Conservation (phyloP, 192 early-diverging fungal species). For the Gamsiella multidivaricata region DNA sequence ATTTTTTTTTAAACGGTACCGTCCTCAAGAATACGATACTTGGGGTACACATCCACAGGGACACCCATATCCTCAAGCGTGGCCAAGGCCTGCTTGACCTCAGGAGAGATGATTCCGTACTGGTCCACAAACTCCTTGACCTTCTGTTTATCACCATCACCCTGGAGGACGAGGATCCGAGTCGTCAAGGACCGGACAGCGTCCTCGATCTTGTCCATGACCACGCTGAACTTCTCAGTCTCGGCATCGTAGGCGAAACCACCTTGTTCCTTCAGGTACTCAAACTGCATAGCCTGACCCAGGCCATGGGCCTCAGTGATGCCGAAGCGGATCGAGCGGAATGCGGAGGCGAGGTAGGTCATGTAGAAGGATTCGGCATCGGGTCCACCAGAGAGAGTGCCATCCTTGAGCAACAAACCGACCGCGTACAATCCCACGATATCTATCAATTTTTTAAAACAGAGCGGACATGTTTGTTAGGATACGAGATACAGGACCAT, state of each 20-base stretch:
- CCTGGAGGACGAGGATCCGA: constrained; percentile 77
- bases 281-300: constrained; percentile 79
- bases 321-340: constrained; percentile 78
- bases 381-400: constrained; percentile 65
- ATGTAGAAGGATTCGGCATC: constrained; percentile 72
- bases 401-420: constrained; percentile 66
- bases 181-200: constrained; percentile 70
- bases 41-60: constrained; percentile 52
- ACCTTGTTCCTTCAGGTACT: constrained; percentile 73
- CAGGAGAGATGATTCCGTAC: constrained; percentile 62
- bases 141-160: constrained; percentile 71
- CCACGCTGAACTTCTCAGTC: constrained; percentile 64
- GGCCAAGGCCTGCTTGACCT: constrained; percentile 64
- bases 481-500: too few relatives aligned
- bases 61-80: constrained; percentile 60
- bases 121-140: constrained; percentile 67
- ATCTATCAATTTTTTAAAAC: constrained; percentile 38
- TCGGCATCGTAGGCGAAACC: constrained; percentile 64
- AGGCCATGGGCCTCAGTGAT: constrained; percentile 75
- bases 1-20: constrained; percentile 32
- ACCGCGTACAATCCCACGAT: constrained; percentile 75
- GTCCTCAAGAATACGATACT: constrained; percentile 49
- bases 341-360: constrained; percentile 78
- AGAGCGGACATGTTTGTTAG: not conserved
- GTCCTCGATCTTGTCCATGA: constrained; percentile 65